Evolutionary conservation across 2,329 filamentous ascomycete species (phyloP), one percentile per base, ranked within the genome.

Genomic region (Dothistroma pini): DNA sequence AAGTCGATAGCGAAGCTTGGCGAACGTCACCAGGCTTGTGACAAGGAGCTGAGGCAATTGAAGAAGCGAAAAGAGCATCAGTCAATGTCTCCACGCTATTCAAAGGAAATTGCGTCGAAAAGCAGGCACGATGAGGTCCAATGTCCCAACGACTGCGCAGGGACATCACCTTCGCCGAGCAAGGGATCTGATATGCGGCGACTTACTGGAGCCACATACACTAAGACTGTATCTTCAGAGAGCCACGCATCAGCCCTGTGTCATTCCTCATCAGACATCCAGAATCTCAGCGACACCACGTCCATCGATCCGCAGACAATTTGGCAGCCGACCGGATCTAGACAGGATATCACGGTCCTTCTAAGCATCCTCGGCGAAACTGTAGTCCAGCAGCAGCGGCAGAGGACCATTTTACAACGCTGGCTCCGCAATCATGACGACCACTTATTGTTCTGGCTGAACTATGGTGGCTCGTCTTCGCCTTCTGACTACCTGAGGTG

Each of bases 371-470:
- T 53, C 2, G 51, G 51, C 25, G 51, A 53, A 11, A 53, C 51
- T 8, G 51, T 53, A 4, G 31, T 53, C 6, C 31, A 32, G 31
- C 31, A 32, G 51, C 51, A 53, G 11, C 51, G 51, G n/a, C n/a
- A 21, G n/a, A 29, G 31, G 19, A 53, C 51, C 12, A 21, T 21
- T 12, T n/a, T 53, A 21, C 51, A 53, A 38, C 47, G 47, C 19
- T 60, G 53, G 52, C 32, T 60, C 4, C 52, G 32, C 10, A 55
- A 35, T 21, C 44, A 54, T 21, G 58, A 60, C 16, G 58, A 60
- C 22, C 58, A 60, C 21, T 22, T 51, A 25, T 34, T 56, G 32
- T 55, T 51, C 32, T 60, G 58, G 58, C 58, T 60, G 9, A 56
- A 60, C n/a, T 56, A 56, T 44, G 58, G 58, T 1, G 58, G 53